Evolutionary conservation across 352 stramenopile genomes (phyloP), one percentile per base, ranked within the genome.

Genomic region (Phytophthora sp.): DNA sequence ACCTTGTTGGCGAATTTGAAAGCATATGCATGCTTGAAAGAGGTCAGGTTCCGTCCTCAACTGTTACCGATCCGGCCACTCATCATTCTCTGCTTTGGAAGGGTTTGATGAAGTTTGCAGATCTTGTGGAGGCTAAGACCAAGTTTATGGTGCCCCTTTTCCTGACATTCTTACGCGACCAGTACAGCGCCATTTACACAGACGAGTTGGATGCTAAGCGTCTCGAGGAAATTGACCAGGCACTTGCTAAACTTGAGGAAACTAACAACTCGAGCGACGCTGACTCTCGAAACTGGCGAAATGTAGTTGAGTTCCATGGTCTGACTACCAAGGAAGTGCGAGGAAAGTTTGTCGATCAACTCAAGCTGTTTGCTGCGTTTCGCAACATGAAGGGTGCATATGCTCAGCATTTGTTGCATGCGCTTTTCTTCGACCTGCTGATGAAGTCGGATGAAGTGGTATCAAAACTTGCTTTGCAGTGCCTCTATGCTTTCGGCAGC

Each of bases 61-160:
- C 38, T 23, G 76, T 84, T 39, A 95, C 85, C 13, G 88, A 96
- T 52, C 56, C 72, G 23, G 66, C 63, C 9, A 96, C 79, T 11
- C 85, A 96, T 46, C 88, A 96, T 65, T 74, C 54, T 2, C 48
- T 96, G n/a, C 50, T 96, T 28, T 96, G 80, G 82, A 94, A 95
- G 55, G 77, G 76, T 0, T 74, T 96, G 20, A 68, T 79, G 44
- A 89, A 91, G 54, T 92, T 88, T 45, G 41, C 76, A 13, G 85
- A 95, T 21, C 62, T 89, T 5, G 76, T 92, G 8, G 87, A 96
- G 63, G 74, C 75, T 15, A 95, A 94, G 66, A 95, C 87, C 18
- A 95, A 88, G 44, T 94, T 95, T 42, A 67, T 96, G 49, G 86
- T 95, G 9, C 87, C 87, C 17, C 72, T 96, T n/a, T 95, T 96